phyloP scores from a whole-genome alignment of 2,329 filamentous ascomycete genomes.

The Uncinocarpus reesii region DNA sequence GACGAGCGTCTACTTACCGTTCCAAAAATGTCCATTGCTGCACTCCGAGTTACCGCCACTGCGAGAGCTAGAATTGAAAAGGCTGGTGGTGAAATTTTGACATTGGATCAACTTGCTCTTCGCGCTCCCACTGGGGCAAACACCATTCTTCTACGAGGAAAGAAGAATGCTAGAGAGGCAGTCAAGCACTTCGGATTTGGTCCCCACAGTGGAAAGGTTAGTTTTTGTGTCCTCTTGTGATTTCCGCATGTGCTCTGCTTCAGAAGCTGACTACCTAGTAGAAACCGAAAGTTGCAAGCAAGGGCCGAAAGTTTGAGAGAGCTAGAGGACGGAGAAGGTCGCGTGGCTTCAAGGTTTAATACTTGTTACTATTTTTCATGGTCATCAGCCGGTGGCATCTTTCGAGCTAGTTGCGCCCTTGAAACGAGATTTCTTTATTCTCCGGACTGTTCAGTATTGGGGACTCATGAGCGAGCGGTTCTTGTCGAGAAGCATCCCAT shows the following conservation, averaged over 20 bases:
- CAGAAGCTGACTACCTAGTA: conserved; percentile 30
- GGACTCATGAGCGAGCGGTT: not conserved
- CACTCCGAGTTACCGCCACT: conserved; percentile 91
- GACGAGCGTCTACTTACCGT: conserved; percentile 87
- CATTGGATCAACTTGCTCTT: conserved; percentile 92
- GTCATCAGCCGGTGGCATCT: conserved; percentile 13
- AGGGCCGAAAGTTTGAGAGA: conserved; percentile 99
- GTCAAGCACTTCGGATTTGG: conserved; percentile 99
- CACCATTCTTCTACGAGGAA: conserved; percentile 91
- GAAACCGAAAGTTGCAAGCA: conserved; percentile 96
- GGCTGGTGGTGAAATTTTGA: conserved; percentile 89
- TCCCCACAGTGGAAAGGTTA: conserved; percentile 92
- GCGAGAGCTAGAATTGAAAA: conserved; percentile 87
- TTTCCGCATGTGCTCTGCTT: too few relatives aligned
- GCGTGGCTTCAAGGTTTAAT: conserved; percentile 99
- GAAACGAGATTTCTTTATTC: conserved; percentile 12
- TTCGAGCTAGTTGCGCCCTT: conserved; percentile 12
- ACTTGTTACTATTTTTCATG: conserved; percentile 2
- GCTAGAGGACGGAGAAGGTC: conserved; percentile 98
- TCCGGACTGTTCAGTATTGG: too few relatives aligned
- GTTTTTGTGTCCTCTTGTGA: too few relatives aligned
- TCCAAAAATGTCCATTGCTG: conserved; percentile 88
- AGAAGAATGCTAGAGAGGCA: conserved; percentile 96
- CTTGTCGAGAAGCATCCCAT: not conserved
- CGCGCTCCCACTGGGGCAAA: conserved; percentile 92